Evolutionary conservation across 2,329 filamentous ascomycete genomes (phyloP), one percentile per base, ranked within the genome.

Genomic region (Colletotrichum liaoningense): DNA sequence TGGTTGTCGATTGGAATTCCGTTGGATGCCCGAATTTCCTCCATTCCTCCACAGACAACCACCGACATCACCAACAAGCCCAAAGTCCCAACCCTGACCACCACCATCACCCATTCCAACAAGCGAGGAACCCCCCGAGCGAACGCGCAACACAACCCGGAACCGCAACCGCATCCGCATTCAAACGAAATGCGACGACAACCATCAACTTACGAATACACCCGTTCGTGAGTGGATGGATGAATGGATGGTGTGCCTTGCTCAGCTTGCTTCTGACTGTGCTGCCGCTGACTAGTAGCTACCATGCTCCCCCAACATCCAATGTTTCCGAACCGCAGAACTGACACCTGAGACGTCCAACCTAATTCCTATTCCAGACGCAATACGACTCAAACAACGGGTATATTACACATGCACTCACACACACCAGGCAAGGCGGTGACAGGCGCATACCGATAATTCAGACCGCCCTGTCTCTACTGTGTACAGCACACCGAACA

Each of bases 1-100:
- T 58, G 33, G 67, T 65, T 35, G 33, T 49, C 55, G 46, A 56
- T 46, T 49, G 70, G 33, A 42, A 65, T 70, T 73, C 60, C 69
- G 59, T 69, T 67, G 35, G 49, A 59, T 55, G 66, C 59, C 65
- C 70, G 70, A 65, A 60, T 56, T 73, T 73, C 59, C 55, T 65
- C 70, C 70, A 56, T 73, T 73, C 67, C 70, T 73, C n/a, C 4
- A 7, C 33, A 59, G 6, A 58, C 60, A 64, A 60, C 66, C 70
- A 72, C 59, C 70, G 58, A 63, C 35, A 63, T 72, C 69, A 69
- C 26, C 54, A 54, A 33, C 49, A 62, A 42, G 22, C 38, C 54
- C 24, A 67, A 42, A n/a, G 33, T 26, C 11, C n/a, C 42, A 64
- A 19, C 56, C 56, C 46, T 26, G 19, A 19, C 7, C 56, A 28